Evolutionary conservation across 2,329 filamentous ascomycete genomes (phyloP), one percentile per base, ranked within the genome.

Genomic region (Aspergillus sp.): DNA sequence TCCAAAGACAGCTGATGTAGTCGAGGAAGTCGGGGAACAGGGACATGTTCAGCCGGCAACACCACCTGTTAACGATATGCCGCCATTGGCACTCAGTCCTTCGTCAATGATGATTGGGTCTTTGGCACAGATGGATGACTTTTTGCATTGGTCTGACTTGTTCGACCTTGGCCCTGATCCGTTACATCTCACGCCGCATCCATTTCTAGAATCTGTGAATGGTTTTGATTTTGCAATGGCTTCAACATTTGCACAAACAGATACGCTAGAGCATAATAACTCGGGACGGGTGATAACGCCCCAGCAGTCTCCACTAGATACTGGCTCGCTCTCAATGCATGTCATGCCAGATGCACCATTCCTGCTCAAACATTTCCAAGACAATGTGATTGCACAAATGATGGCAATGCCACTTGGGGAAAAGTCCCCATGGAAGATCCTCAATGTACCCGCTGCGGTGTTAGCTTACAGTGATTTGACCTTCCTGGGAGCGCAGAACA

Each of bases 401-500:
- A 58, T 60, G 53, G 56, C 60, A 9, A 56, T 66, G 43, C 63
- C 63, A 2, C 52, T 60, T 5, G 57, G 59, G 1, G 52, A 60
- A 25, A 66, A 67, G 44, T 64, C 63, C 1, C 64, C 65, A 3
- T 68, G 63, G 62, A 60, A 61, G 43, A 61, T 64, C 12, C 41
- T 65, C 37, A 64, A 66, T 38, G 48, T 66, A 3, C 56, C 64
- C 0, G 54, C 57, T 7, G 65, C 64, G 1, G 55, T 67, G 7
- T 50, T 61, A 3, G 63, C 64, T 6, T 60, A 60, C 41, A 57
- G 59, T 5, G 63, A 66, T 15, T 43, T 64, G 2, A 66, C 62
- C 0, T 62, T 66, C 4, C 51, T 64, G 19, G 55, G 56, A 4
- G 54, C 55, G 0, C 50, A 59, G 5, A 53, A 47, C 1, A 52